phyloP scores from a whole-genome alignment of 306 rosid species.

The Datisca glomerata region DNA sequence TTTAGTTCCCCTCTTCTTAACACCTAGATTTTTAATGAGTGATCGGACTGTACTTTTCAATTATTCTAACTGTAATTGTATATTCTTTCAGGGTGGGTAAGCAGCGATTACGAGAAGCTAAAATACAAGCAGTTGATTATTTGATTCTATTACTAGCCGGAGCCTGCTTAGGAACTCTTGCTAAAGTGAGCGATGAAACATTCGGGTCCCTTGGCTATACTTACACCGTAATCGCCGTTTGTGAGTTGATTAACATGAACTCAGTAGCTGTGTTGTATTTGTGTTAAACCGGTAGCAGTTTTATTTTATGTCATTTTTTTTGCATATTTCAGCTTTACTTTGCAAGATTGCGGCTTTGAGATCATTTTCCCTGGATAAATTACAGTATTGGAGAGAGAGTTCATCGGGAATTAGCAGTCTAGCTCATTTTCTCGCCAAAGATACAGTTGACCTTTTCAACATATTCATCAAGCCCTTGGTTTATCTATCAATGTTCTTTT shows the following conservation, averaged over 20 bases:
- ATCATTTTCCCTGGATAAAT: conserved; percentile 32
- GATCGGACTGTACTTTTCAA: too few relatives aligned
- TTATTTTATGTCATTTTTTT: conserved; percentile 8
- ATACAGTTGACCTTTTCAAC: conserved; percentile 24
- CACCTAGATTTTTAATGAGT: too few relatives aligned
- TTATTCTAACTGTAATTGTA: too few relatives aligned
- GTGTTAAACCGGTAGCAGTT: conserved; percentile 4
- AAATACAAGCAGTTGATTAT: conserved; percentile 45
- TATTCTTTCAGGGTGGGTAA: conserved; percentile 43
- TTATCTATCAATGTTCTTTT: conserved; percentile 30
- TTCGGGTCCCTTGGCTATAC: conserved; percentile 65
- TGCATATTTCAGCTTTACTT: conserved; percentile 26
- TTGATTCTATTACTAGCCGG: conserved; percentile 73
- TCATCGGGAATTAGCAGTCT: conserved; percentile 31
- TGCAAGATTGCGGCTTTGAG: conserved; percentile 27
- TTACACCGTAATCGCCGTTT: conserved; percentile 66
- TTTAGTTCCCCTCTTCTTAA: too few relatives aligned
- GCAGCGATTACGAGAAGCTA: conserved; percentile 69
- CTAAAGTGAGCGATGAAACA: conserved; percentile 54
- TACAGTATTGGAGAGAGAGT: conserved; percentile 32
- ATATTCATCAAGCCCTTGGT: conserved; percentile 28
- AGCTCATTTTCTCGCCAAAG: conserved; percentile 33
- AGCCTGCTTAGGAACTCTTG: conserved; percentile 65
- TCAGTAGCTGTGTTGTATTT: background rate
- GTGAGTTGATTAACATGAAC: conserved; percentile 34